Evolutionary conservation across 495 filamentous ascomycete genomes (phyloP), one percentile per base, ranked within the genome.

Genomic region (Penicillium angulare): DNA sequence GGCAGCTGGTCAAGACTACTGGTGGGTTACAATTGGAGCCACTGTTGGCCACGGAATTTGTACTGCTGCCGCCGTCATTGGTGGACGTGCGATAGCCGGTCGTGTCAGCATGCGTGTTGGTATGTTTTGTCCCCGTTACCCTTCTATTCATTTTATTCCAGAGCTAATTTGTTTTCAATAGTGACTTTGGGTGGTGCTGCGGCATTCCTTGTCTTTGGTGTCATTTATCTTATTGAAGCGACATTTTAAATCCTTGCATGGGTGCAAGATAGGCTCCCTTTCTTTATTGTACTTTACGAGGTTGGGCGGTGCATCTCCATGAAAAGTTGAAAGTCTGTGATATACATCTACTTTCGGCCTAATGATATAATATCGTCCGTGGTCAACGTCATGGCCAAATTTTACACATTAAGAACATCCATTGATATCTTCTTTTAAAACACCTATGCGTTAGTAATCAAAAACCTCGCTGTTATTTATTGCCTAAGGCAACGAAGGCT

Each of bases 1-100:
- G 93, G 95, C 93, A 39, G 93, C 93, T 8, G 93, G 93, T 3
- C 89, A 95, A 71, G 95, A 97, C 65, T 97, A 97, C 64, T 97
- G 92, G 93, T 97, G 91, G 90, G 93, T 98, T 13, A 96, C 90
- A 3, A 75, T 90, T 47, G 93, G 93, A 45, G 92, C 93, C 7
- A 82, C 96, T 36, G 76, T 82, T 5, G 93, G 95, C 32, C 93
- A 98, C 67, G 85, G 82, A 22, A 79, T 90, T 42, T 98, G 93
- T 71, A 98, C 93, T 6, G 86, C 87, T 22, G 86, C 87, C 35
- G 93, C 93, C n/a, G 93, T 98, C 16, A 78, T 98, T 49, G 93
- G 93, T 6, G 93, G 93, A 31, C 77, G 89, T 56, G 93, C 92
- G 44, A 86, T 98, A 61, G 93, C 93, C 36, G 93, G 92, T 17